Evolutionary conservation across 2,329 filamentous ascomycete genomes (phyloP).

Genomic region (Tothia fuscella): DNA sequence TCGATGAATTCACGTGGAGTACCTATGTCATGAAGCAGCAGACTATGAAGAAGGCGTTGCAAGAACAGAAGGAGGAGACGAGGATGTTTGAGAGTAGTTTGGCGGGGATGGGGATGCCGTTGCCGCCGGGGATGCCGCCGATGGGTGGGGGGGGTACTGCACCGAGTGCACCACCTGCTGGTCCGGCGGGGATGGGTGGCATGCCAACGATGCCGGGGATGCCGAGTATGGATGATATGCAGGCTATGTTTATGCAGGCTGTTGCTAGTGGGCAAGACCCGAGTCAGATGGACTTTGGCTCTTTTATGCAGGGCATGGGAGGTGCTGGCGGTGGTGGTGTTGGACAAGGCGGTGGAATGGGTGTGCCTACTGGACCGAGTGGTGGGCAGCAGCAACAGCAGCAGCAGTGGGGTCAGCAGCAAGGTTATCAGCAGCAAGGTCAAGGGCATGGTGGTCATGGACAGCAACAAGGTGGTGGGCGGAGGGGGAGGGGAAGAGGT

Average conservation of each 20-base stretch:
- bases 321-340: slow-evolving; percentile 27
- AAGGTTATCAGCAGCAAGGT: not conserved
- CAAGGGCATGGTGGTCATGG: slow-evolving; percentile 7
- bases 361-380: slow-evolving; percentile 7
- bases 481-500: too few relatives aligned
- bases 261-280: slow-evolving; percentile 37
- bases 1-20: slow-evolving; percentile 97
- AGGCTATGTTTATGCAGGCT: slow-evolving; percentile 33
- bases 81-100: slow-evolving; percentile 51
- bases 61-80: slow-evolving; percentile 63
- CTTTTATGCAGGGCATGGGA: slow-evolving; percentile 43
- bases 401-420: slow-evolving; percentile 6
- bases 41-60: slow-evolving; percentile 61
- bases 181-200: slow-evolving; percentile 18
- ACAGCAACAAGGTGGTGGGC: not conserved
- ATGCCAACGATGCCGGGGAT: slow-evolving; percentile 33
- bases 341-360: slow-evolving; percentile 13
- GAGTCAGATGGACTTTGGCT: slow-evolving; percentile 39
- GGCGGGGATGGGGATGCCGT: slow-evolving; percentile 11
- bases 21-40: slow-evolving; percentile 87
- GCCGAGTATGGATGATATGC: slow-evolving; percentile 43
- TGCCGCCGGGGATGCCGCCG: slow-evolving; percentile 13
- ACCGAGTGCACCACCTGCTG: slow-evolving; percentile 12
- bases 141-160: slow-evolving; percentile 4
- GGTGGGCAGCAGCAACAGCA: slow-evolving; percentile 6